Evolutionary conservation across 164 flowering plant species (phyloP).

Genomic region (Vitis cinerea): DNA sequence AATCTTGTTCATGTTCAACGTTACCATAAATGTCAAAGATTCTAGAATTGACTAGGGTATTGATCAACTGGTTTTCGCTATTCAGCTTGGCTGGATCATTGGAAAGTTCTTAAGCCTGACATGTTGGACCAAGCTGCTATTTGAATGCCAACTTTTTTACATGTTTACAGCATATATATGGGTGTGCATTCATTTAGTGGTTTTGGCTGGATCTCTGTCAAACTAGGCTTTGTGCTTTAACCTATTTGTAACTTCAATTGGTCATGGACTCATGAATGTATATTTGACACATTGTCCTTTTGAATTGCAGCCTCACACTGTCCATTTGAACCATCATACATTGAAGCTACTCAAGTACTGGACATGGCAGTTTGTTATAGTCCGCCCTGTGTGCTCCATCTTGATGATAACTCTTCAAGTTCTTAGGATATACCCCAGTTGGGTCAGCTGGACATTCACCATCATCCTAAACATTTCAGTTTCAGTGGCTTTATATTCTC

Average conservation of each 20-base stretch:
- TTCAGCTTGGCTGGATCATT: too few species aligned
- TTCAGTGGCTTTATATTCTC: conserved; percentile 85
- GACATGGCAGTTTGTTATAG: conserved; percentile 97
- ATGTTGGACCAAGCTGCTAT: too few species aligned
- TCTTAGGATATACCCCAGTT: conserved; percentile 69
- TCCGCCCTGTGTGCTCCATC: conserved; percentile 84
- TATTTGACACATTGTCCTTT: conserved; percentile 7
- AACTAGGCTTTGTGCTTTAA: not conserved
- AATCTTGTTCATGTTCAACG: too few species aligned
- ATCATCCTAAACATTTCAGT: conserved; percentile 84
- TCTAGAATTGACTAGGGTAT: too few species aligned
- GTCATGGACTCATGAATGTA: not conserved
- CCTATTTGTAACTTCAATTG: not conserved
- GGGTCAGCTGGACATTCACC: conserved; percentile 94
- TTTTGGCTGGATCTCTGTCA: too few species aligned
- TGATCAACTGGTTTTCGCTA: too few species aligned
- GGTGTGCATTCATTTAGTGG: too few species aligned
- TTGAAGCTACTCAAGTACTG: conserved; percentile 79
- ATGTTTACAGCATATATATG: too few species aligned
- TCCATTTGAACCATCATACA: conserved; percentile 58
- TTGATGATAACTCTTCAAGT: conserved; percentile 81
- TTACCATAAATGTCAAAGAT: too few species aligned
- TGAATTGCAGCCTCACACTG: conserved; percentile 74
- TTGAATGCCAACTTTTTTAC: too few species aligned
- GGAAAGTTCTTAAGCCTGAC: too few species aligned